phyloP scores from a whole-genome alignment of 306 rosid genomes.

The Luffa acutangula region DNA sequence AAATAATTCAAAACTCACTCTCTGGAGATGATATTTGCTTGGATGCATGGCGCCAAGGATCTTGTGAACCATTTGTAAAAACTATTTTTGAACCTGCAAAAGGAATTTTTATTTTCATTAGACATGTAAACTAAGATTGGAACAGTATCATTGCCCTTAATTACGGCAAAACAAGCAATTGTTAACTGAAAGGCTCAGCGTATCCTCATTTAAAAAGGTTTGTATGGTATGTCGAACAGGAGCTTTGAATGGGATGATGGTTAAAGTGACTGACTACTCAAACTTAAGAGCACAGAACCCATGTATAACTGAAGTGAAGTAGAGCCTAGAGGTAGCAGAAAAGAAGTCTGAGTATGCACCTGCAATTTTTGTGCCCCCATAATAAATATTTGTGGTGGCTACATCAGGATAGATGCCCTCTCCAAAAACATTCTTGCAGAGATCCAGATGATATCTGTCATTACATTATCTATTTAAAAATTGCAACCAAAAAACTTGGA shows the following conservation, averaged over 20 bases:
- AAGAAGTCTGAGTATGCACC: constrained; percentile 29
- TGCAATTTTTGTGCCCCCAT: constrained; percentile 86
- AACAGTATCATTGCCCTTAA: background rate
- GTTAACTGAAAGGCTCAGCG: background rate
- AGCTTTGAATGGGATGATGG: background rate
- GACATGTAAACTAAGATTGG: background rate
- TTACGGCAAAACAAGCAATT: background rate
- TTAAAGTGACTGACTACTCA: background rate
- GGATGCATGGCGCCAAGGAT: constrained; percentile 97
- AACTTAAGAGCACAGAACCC: background rate
- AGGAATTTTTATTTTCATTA: constrained; percentile 2
- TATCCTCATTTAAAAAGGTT: background rate
- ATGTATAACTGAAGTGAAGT: background rate
- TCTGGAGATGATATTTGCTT: constrained; percentile 71
- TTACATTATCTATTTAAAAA: background rate
- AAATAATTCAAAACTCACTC: constrained; percentile 43
- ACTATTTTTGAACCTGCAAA: constrained; percentile 74
- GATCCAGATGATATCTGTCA: constrained; percentile 86
- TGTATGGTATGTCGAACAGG: background rate
- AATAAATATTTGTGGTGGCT: constrained; percentile 58
- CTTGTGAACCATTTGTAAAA: constrained; percentile 90
- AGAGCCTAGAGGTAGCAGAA: background rate
- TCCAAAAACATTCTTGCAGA: constrained; percentile 91
- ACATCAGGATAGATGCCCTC: constrained; percentile 78
- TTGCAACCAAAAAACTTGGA: background rate